Evolutionary conservation across 495 filamentous ascomycete genomes (phyloP).

Genomic region (Melanomma pulvis-pyrius): DNA sequence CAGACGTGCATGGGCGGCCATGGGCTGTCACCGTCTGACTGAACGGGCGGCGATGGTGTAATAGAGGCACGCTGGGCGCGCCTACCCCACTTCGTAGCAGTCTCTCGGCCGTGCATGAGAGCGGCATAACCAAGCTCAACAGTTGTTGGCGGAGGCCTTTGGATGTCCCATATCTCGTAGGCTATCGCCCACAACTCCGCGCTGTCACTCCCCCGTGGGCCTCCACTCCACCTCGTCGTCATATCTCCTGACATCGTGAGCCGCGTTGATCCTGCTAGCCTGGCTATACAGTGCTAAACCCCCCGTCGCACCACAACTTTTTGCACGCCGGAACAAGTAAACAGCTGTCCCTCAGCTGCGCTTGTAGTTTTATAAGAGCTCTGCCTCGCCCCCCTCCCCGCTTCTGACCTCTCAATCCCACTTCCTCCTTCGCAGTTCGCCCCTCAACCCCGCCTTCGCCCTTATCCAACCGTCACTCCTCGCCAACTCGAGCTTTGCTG

Average conservation of each 20-base stretch:
- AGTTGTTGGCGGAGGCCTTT: slow-evolving; percentile 3
- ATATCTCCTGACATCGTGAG: slow-evolving; percentile 14
- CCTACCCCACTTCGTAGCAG: slow-evolving; percentile 34
- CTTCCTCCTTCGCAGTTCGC: slow-evolving; percentile 2
- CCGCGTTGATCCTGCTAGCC: not conserved
- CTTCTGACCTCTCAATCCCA: slow-evolving; percentile 3
- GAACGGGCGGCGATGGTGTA: not conserved
- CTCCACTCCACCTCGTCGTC: not conserved
- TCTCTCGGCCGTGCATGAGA: slow-evolving; percentile 23
- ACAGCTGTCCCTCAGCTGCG: slow-evolving; percentile 1
- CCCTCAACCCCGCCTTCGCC: slow-evolving; percentile 30
- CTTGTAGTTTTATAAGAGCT: slow-evolving; percentile 8
- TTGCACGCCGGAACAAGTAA: not conserved
- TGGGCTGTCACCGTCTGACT: not conserved
- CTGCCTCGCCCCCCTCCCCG: not conserved
- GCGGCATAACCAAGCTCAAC: slow-evolving; percentile 30
- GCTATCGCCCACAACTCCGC: not conserved
- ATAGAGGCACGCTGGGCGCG: not conserved
- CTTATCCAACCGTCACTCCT: slow-evolving; percentile 17
- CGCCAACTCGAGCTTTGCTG: slow-evolving; percentile 15
- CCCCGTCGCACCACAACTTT: no score
- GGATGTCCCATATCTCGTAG: slow-evolving; percentile 4
- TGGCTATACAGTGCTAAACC: slow-evolving; percentile 6
- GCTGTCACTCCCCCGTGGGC: not conserved
- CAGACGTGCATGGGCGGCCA: not conserved